Percentiles rank a stretch among this genome's conserved stretches.
These are phyloP conservation scores for Solanum chilense DNA, from an alignment of 257 asterid genomes.

Conservation along the genomic window DNA sequence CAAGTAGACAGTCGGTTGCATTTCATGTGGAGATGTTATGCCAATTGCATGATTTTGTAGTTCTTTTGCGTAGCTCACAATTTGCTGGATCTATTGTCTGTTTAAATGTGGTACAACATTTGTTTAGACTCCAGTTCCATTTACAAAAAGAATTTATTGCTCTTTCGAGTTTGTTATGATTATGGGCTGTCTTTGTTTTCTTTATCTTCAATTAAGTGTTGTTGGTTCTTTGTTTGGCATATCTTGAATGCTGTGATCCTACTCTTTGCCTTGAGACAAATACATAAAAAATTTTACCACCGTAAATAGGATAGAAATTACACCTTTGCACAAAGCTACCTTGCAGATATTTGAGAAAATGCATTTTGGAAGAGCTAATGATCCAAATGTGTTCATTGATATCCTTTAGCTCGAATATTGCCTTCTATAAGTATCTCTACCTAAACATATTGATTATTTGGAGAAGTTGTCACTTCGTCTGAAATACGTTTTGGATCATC, in stretches of 20 bases:
- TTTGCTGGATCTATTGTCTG: not conserved
- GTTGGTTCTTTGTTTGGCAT: not conserved
- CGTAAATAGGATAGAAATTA: not conserved
- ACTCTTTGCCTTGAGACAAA: not conserved
- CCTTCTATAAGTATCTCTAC: not conserved
- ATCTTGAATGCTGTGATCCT: not conserved
- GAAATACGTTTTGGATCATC: constrained; percentile 88
- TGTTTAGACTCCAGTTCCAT: not conserved
- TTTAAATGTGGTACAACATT: not conserved
- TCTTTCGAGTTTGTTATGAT: not conserved
- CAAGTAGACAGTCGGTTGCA: not conserved
- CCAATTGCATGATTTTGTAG: not conserved
- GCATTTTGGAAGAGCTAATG: not conserved
- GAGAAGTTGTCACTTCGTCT: constrained; percentile 31
- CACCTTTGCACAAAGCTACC: not conserved
- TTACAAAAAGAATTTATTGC: not conserved
- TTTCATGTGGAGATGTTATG: not conserved
- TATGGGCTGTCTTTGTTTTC: not conserved
- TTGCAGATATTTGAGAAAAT: not conserved
- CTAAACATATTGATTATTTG: not conserved
- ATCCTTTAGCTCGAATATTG: not conserved
- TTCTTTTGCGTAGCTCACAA: not conserved
- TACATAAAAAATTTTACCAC: not conserved
- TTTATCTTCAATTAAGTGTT: not conserved
- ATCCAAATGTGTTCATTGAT: not conserved